Evolutionary conservation across 2,329 filamentous ascomycete genomes (phyloP).

Genomic region (Botrytis fragariae): DNA sequence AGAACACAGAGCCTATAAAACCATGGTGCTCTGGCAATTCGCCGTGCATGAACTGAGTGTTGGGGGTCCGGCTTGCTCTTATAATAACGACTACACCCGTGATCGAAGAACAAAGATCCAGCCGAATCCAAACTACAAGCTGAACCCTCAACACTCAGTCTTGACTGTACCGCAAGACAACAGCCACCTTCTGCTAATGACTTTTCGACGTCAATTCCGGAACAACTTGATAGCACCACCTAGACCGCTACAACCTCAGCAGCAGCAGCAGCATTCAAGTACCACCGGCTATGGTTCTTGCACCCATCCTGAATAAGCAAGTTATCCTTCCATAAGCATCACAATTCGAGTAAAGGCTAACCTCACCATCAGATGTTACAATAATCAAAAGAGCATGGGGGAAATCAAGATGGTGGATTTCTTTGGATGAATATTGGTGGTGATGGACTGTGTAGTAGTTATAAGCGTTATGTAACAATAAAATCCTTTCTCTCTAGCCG

Average conservation of each 20-base stretch:
- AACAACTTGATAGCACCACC: neutral
- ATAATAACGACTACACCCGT: neutral
- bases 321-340: too few species aligned
- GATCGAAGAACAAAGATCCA: neutral
- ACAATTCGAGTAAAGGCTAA: neutral
- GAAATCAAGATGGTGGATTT: too few species aligned
- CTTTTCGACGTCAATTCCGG: neutral
- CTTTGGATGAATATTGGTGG: too few species aligned
- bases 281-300: neutral
- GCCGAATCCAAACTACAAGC: neutral
- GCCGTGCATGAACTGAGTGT: constrained; percentile 41
- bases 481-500: neutral
- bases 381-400: too few species aligned
- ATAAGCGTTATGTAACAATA: neutral
- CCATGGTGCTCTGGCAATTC: neutral
- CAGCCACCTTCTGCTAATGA: neutral
- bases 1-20: neutral
- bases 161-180: neutral
- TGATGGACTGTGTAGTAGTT: neutral
- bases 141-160: neutral
- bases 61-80: neutral
- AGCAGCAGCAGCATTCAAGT: neutral
- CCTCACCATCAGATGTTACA: neutral
- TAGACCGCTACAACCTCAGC: neutral
- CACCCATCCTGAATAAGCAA: neutral